Conservation (phyloP, 139 green algal species). For the Trebouxia sp. region DNA sequence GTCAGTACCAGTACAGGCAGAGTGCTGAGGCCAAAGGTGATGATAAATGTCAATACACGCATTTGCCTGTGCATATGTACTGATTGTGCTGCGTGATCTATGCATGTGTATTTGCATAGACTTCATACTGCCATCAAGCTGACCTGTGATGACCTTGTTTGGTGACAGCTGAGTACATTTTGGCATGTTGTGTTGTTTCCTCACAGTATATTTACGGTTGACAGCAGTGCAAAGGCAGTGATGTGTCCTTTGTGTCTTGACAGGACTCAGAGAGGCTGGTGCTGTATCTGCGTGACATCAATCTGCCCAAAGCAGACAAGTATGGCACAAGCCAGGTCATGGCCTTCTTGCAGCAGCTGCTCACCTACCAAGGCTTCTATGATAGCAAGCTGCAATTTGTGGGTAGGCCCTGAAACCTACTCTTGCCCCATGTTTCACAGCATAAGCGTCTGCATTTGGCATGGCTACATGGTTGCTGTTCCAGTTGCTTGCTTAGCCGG, state of each 20-base stretch:
- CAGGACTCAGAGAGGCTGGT: slow-evolving; percentile 64
- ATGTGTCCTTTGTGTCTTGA: background rate
- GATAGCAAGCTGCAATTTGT: slow-evolving; percentile 81
- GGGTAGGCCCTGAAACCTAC: background rate
- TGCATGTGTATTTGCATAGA: too few species aligned
- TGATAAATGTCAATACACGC: background rate
- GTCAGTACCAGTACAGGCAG: slow-evolving; percentile 65
- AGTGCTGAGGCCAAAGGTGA: slow-evolving; percentile 56
- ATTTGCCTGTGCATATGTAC: background rate
- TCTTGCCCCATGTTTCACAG: too few species aligned
- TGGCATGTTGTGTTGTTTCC: too few species aligned
- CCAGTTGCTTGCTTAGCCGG: background rate
- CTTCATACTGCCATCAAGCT: background rate
- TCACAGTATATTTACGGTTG: background rate
- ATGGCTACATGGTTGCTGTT: background rate
- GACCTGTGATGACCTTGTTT: background rate
- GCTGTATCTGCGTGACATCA: slow-evolving; percentile 76
- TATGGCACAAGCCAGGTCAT: slow-evolving; percentile 81
- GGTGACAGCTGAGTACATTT: background rate
- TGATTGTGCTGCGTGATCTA: background rate
- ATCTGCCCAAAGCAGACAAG: slow-evolving; percentile 77
- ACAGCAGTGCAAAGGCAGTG: background rate
- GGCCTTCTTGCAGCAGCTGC: slow-evolving; percentile 81
- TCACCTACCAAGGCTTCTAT: slow-evolving; percentile 80
- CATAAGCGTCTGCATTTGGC: too few species aligned